Evolutionary conservation across 306 rosid genomes (phyloP).

Genomic region (Pyrus bretschneideri): DNA sequence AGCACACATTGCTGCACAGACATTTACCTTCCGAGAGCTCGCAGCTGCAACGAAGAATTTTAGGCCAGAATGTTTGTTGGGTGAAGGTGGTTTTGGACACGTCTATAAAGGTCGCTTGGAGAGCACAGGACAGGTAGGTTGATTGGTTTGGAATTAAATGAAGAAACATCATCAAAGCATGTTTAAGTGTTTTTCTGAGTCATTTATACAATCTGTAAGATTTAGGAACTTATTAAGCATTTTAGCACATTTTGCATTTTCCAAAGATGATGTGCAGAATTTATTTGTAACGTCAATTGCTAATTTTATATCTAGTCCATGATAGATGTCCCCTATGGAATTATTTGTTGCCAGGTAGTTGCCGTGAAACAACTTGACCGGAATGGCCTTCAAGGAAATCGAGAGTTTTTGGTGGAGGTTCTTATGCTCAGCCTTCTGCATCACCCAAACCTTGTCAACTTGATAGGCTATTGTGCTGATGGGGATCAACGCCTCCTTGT

Average conservation of each 20-base stretch:
- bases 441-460: constrained; percentile 92
- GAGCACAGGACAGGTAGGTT: constrained; percentile 84
- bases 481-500: constrained; percentile 84
- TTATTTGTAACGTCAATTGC: background rate
- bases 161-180: background rate
- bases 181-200: background rate
- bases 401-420: constrained; percentile 95
- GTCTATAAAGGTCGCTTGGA: constrained; percentile 95
- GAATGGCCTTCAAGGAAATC: constrained; percentile 71
- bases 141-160: background rate
- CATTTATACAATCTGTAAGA: background rate
- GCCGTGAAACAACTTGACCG: constrained; percentile 87
- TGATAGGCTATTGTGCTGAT: constrained; percentile 90
- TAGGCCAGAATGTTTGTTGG: constrained; percentile 73
- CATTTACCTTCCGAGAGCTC: constrained; percentile 93
- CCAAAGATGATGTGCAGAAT: background rate
- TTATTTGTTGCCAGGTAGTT: constrained; percentile 50
- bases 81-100: constrained; percentile 96
- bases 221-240: constrained; percentile 2
- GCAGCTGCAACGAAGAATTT: constrained; percentile 94
- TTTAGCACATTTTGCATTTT: constrained; percentile 2
- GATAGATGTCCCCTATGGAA: constrained; percentile 11
- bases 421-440: constrained; percentile 99
- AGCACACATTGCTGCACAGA: constrained; percentile 92
- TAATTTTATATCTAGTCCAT: constrained; percentile 10